These are phyloP conservation scores for Metschnikowia vanudenii DNA, from an alignment of 805 yeast species.

Conservation along the genomic window DNA sequence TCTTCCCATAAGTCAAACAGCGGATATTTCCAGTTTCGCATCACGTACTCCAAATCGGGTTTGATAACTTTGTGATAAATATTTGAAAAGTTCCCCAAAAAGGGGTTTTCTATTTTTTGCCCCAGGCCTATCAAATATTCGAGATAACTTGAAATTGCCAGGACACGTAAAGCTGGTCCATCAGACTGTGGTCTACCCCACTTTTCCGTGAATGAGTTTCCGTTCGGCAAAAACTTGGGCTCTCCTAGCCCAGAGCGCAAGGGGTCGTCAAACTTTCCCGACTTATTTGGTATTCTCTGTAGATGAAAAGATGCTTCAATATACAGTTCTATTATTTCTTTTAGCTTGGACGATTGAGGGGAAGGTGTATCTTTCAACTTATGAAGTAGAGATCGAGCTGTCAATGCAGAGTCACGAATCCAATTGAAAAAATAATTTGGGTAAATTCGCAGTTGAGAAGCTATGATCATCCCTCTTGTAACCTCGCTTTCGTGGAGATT, in stretches of 20 bases:
- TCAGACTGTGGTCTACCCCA: conserved; percentile 98
- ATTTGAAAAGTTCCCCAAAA: conserved; percentile 31
- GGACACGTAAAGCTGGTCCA: conserved; percentile 83
- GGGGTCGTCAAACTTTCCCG: conserved; percentile 54
- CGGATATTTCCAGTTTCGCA: conserved; percentile 55
- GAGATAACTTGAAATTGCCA: conserved; percentile 60
- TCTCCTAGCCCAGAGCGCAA: conserved; percentile 70
- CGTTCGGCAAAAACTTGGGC: conserved; percentile 77
- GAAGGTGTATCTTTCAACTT: conserved; percentile 44
- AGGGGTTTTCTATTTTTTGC: conserved; percentile 21
- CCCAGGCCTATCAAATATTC: conserved; percentile 35
- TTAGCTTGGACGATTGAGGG: conserved; percentile 7
- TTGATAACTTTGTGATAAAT: conserved; percentile 54
- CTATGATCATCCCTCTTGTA: conserved; percentile 71
- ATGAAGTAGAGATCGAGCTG: conserved; percentile 63
- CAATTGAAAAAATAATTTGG: conserved; percentile 91
- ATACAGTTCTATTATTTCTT: conserved; percentile 52
- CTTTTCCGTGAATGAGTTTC: conserved; percentile 53
- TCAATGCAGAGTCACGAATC: conserved; percentile 87
- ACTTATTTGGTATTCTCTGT: conserved; percentile 66
- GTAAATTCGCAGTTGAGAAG: conserved; percentile 67
- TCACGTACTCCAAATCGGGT: conserved; percentile 68
- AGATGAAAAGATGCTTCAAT: conserved; percentile 55
- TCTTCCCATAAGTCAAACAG: conserved; percentile 98
- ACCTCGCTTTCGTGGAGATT: conserved; percentile 33